These are phyloP conservation scores for Apocynum venetum DNA, from an alignment of 257 asterid genomes.

Conservation along the genomic window DNA sequence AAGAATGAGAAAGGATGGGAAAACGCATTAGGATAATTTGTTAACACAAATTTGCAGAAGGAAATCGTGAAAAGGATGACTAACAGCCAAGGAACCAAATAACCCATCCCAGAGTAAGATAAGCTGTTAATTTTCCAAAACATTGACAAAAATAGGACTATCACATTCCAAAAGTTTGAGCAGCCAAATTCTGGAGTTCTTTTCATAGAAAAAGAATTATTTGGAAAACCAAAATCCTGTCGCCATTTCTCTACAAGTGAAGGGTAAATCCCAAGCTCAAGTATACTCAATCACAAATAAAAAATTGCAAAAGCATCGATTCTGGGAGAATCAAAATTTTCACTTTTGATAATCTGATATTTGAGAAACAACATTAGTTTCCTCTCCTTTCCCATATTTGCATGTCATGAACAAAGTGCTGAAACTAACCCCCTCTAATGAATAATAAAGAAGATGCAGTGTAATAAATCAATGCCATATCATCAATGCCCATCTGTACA, in stretches of 20 bases:
- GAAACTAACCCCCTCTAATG: background rate
- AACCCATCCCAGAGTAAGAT: background rate
- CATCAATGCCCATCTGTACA: background rate
- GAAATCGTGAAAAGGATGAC: too few relatives aligned
- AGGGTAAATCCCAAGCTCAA: background rate
- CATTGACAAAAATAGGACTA: background rate
- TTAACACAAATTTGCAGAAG: too few relatives aligned
- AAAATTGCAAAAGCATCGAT: background rate
- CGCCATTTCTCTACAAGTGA: background rate
- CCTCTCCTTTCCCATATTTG: background rate
- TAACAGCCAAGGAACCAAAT: too few relatives aligned
- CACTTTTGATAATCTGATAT: background rate
- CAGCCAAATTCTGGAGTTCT: background rate
- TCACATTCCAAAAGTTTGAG: background rate
- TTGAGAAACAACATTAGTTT: background rate
- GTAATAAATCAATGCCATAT: background rate
- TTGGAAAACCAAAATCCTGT: background rate
- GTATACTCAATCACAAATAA: background rate
- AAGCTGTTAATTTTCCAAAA: background rate
- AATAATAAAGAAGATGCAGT: background rate
- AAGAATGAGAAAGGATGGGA: too few relatives aligned
- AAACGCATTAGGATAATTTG: too few relatives aligned
- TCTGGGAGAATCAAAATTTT: background rate
- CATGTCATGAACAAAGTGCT: background rate
- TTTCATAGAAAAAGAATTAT: too few relatives aligned